These are phyloP conservation scores for Pseudocercospora macadamiae DNA, from an alignment of 2,329 filamentous ascomycete genomes.

Conservation along the genomic window DNA sequence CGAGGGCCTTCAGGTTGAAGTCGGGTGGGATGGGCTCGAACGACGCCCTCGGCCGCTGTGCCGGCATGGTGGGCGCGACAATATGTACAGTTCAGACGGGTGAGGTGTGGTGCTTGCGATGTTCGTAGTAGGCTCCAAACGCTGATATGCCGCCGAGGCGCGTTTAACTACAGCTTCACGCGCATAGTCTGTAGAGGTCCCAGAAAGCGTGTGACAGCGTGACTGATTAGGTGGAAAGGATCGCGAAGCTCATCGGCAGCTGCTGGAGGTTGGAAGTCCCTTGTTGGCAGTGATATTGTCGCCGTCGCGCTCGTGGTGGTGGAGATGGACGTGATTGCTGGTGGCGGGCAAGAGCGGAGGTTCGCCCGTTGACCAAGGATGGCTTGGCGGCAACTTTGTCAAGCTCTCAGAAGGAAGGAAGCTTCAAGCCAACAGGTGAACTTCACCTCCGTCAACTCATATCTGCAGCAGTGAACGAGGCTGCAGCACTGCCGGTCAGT, in stretches of 20 bases:
- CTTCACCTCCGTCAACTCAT: too few relatives aligned
- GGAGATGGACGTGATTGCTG: conserved; percentile 13
- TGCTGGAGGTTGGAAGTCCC: not conserved
- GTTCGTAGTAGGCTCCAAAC: not conserved
- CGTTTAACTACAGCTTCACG: conserved; percentile 12
- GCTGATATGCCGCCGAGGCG: conserved; percentile 4
- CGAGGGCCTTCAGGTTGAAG: conserved; percentile 74
- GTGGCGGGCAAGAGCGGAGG: not conserved
- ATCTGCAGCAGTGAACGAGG: not conserved
- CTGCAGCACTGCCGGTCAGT: conserved; percentile 9
- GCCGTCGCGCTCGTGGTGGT: conserved; percentile 12
- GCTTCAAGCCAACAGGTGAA: too few relatives aligned
- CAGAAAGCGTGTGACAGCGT: not conserved
- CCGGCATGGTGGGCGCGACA: conserved; percentile 63
- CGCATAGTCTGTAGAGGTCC: conserved; percentile 17
- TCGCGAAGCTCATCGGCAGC: conserved; percentile 16
- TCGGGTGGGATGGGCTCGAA: conserved; percentile 90
- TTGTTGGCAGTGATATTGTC: conserved; percentile 5
- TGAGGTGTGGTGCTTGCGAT: conserved; percentile 3
- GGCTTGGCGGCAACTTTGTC: not conserved
- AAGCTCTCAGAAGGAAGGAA: too few relatives aligned
- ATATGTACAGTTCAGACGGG: not conserved
- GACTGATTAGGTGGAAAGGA: not conserved
- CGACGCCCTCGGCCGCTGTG: conserved; percentile 77
- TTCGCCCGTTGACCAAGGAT: not conserved